Base-by-base conservation (phyloP, 225 moss, liverwort and hornwort species). In the Marchantia polymorpha region DNA sequence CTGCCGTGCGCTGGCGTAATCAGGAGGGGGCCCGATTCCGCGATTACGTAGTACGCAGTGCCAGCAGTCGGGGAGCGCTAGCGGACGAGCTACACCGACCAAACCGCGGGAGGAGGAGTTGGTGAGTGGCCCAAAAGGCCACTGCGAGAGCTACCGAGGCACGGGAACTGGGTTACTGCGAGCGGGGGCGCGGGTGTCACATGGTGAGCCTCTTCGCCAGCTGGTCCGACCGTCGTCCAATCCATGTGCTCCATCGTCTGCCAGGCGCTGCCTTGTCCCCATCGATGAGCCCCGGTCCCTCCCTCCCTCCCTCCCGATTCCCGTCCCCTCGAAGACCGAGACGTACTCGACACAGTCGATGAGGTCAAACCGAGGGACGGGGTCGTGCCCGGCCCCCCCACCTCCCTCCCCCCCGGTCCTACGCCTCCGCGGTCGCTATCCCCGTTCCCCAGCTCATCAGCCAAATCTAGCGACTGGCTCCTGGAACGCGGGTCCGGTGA, bases 21-120 rank as follows among this genome's bases (percentile, higher is more conserved):
- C 31, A 67, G 12, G 27, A 0, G 14, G 15, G 67, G 13, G 31
- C 67, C 67, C 15, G 67, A 48, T 27, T 46, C 46, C 29, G 19
- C 46, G 19, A 69, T 46, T 69, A 14, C 69, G 69, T 8, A 17
- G 67, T 67, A 61, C 6, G n/a, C 16, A 23, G n/a, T 61, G 61
- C n/a, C 7, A 61, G 61, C 6, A 7, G 17, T 20, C 61, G 22
- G 25, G 2, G 29, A 0, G 29, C 67, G 29, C 29, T 30, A 53
- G 27, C 12, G n/a, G 53, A 73, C 73, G 73, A 54, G 14, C 73
- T 73, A 54, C 53, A 73, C 73, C 73, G 73, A 73, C 53, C 73
- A 54, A 49, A 49, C 12, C 49, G 50, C 6, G 22, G 14, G 29
- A 27, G 65, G 25, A 67, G 67, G 67, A 67, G 61, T n/a, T 0